Conservation (phyloP, 1,284 basidiomycete genomes). For the Cutaneotrichosporon mucoides region DNA sequence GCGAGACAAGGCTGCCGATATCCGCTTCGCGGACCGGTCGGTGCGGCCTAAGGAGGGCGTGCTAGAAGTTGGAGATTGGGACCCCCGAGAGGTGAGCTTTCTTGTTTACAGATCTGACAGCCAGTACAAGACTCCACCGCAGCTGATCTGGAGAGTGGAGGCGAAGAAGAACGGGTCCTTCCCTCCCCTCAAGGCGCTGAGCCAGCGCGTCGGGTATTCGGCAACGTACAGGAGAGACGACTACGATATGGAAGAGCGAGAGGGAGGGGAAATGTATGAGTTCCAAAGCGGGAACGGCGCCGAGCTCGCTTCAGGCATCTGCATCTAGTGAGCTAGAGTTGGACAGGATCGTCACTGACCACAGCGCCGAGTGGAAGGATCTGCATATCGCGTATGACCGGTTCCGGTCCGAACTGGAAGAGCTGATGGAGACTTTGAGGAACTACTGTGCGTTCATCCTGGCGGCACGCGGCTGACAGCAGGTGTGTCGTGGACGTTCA, state of each 20-base stretch:
- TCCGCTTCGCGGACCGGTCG: slow-evolving; percentile 23
- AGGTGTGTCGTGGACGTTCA: slow-evolving; percentile 32
- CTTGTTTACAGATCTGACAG: not conserved
- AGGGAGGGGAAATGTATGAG: slow-evolving; percentile 14
- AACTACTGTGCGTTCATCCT: slow-evolving; percentile 32
- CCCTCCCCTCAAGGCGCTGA: slow-evolving; percentile 21
- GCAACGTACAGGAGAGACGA: slow-evolving; percentile 25
- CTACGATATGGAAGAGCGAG: slow-evolving; percentile 22
- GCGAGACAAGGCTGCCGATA: slow-evolving; percentile 30
- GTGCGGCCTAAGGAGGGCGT: slow-evolving; percentile 32
- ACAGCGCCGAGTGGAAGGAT: slow-evolving; percentile 14
- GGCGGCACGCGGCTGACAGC: no score
- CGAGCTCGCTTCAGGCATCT: slow-evolving; percentile 9
- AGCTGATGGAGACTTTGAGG: slow-evolving; percentile 15
- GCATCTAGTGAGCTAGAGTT: slow-evolving; percentile 36
- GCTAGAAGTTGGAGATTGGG: slow-evolving; percentile 36
- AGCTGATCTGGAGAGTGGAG: slow-evolving; percentile 25
- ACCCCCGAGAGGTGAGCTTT: slow-evolving; percentile 30
- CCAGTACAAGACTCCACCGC: slow-evolving; percentile 21
- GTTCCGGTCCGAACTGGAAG: slow-evolving; percentile 32
- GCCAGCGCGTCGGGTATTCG: slow-evolving; percentile 3
- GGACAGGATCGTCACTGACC: not conserved
- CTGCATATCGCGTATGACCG: slow-evolving; percentile 25
- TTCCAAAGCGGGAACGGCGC: slow-evolving; percentile 24
- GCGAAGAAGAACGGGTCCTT: slow-evolving; percentile 30